Base-by-base conservation (phyloP, 1,284 basidiomycete genomes). In the Ustilago crameri region DNA sequence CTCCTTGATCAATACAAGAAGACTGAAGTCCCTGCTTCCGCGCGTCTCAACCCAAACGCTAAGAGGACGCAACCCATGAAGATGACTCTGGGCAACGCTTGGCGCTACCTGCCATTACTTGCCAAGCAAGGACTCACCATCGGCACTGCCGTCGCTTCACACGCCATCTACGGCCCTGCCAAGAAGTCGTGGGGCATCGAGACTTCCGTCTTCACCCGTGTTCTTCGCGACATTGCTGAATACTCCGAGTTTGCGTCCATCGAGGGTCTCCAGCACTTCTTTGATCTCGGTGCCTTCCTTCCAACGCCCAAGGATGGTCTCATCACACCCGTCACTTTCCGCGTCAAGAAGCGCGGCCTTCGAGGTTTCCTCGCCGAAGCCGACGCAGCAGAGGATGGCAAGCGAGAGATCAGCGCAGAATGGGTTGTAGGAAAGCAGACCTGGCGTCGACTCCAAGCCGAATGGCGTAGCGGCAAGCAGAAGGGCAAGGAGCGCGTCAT, bases 351-450 rank as follows among this genome's bases (percentile, higher is more conserved):
- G 73, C 89, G 91, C 10, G 84, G 87, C 4, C 85, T 96, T 37
- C 88, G 89, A 26, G 93, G 93, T 3, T 89, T 95, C 49, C 87
- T 96, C 22, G 86, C 89, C 9, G 87, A 90, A 14, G 88, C 88
- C 57, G 92, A 98, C 80, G 87, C 87, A n/a, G 78, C 86, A 9
- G 92, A 92, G 84, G 87, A 86, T 50, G 93, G 90, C 51, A 86
- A 83, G 17, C 88, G 95, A 7, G 91, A 95, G 80, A 87, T 98
- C 43, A 90, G 90, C 1, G 95, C 93, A 5, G 96, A 98, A 86
- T 98, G 95, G 95, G 91, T 98, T 18, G 91, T 98, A 15, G 93
- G 93, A 46, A 91, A 91, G 83, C 89, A 89, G 72, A 89, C 95
- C 0, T 98, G 95, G 94, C 90, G 90, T 71, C 86, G 90, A 20